Conservation (phyloP, 2,329 filamentous ascomycete species). For the Dactylellina leptospora region DNA sequence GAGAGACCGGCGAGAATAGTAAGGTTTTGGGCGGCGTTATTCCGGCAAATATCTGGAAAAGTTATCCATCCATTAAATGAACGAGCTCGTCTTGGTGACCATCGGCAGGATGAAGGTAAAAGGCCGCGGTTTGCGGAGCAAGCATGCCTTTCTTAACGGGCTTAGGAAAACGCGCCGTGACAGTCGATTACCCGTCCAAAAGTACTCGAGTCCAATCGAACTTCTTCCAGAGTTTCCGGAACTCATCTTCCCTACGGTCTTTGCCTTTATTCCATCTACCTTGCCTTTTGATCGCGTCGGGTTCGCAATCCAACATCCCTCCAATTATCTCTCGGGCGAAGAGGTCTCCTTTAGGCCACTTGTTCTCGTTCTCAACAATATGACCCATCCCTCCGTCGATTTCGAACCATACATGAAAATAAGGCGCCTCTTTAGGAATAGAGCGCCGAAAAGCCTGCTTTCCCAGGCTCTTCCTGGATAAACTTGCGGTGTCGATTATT, state of each 20-base stretch:
- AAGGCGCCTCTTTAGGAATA: constrained; percentile 94
- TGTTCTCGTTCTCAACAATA: constrained; percentile 82
- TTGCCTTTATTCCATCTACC: constrained; percentile 79
- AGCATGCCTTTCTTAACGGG: no score
- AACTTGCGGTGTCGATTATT: constrained; percentile 80
- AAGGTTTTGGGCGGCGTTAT: constrained; percentile 16
- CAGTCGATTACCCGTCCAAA: constrained; percentile 62
- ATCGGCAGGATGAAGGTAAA: not conserved
- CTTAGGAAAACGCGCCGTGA: no score
- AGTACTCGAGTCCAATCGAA: constrained; percentile 85
- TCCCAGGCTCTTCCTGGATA: constrained; percentile 71
- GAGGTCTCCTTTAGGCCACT: constrained; percentile 89
- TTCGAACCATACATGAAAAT: constrained; percentile 96
- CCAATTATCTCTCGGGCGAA: constrained; percentile 93
- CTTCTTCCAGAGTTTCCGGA: constrained; percentile 85
- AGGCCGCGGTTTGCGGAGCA: no score
- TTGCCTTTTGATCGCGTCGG: constrained; percentile 87
- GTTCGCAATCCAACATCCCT: constrained; percentile 85
- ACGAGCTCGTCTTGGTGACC: no score
- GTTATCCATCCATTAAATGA: no score
- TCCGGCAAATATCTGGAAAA: constrained; percentile 43
- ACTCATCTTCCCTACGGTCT: constrained; percentile 73
- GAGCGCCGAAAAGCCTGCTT: constrained; percentile 81
- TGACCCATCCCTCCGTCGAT: constrained; percentile 92
- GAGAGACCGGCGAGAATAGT: no score